Percentiles rank a stretch among this genome's conserved stretches.
Conservation (phyloP, 2,329 filamentous ascomycete genomes). For the Arthrobotrys conoides region DNA sequence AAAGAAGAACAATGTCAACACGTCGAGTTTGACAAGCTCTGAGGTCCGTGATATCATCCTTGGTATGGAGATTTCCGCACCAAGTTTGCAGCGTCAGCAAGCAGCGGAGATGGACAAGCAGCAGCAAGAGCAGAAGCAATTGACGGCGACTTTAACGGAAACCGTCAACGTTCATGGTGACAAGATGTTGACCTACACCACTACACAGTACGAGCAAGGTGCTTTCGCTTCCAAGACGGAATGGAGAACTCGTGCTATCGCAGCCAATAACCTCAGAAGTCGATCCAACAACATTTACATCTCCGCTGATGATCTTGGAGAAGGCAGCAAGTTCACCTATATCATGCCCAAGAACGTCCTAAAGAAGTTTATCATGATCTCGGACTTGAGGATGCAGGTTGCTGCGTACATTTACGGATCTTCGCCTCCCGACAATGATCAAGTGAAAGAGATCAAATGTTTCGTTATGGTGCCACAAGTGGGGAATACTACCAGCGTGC, state of each 20-base stretch:
- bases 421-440: constrained; percentile 92
- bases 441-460: constrained; percentile 95
- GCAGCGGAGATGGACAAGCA: constrained; percentile 99
- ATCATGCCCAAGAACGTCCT: constrained; percentile 99
- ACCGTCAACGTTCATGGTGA: constrained; percentile 97
- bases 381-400: constrained; percentile 95
- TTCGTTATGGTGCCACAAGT: constrained; percentile 99
- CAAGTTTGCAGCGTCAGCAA: constrained; percentile 97
- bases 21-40: constrained; percentile 93
- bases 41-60: constrained; percentile 98
- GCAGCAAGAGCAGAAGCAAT: constrained; percentile 94
- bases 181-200: constrained; percentile 98
- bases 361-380: constrained; percentile 97
- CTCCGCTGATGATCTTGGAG: constrained; percentile 91
- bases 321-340: constrained; percentile 90
- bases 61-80: constrained; percentile 99
- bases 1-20: constrained; percentile 99
- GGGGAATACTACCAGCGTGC: constrained; percentile 90
- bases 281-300: constrained; percentile 99
- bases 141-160: constrained; percentile 97
- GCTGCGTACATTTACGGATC: constrained; percentile 95
- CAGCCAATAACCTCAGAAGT: constrained; percentile 93
- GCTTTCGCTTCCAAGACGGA: constrained; percentile 99
- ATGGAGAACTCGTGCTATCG: constrained; percentile 96
- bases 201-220: constrained; percentile 96